Evolutionary conservation across 805 yeast genomes (phyloP).

Genomic region (Groenewaldozyma tartarivorans): DNA sequence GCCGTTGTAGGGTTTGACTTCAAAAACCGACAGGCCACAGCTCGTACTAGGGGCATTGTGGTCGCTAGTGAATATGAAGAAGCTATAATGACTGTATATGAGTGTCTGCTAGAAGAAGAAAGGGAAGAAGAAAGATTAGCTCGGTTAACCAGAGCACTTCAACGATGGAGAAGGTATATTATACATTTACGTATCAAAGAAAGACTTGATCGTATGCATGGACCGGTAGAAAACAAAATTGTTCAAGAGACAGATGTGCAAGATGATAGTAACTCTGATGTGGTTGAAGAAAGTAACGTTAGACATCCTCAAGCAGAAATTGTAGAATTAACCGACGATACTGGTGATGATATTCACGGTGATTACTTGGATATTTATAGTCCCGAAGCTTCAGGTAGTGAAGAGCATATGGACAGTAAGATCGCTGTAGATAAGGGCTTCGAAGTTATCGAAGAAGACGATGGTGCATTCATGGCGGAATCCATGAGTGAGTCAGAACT

Average conservation of each 20-base stretch:
- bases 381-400: background rate
- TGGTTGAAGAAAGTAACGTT: background rate
- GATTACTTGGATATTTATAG: background rate
- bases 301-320: background rate
- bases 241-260: conserved; percentile 1
- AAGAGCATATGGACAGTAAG: no score
- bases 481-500: conserved; percentile 20
- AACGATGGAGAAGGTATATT: conserved; percentile 28
- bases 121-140: conserved; percentile 34
- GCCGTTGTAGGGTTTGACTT: conserved; percentile 88
- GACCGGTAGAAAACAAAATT: conserved; percentile 8
- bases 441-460: conserved; percentile 6
- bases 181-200: conserved; percentile 23
- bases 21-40: conserved; percentile 42
- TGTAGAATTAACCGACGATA: no score
- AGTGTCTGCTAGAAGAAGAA: conserved; percentile 41
- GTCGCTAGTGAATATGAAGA: conserved; percentile 53
- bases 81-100: conserved; percentile 45
- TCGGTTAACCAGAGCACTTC: conserved; percentile 33
- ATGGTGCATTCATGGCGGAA: conserved; percentile 16
- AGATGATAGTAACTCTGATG: conserved; percentile 1
- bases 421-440: no score
- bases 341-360: background rate
- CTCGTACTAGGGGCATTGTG: conserved; percentile 66
- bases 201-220: conserved; percentile 18